Base-by-base conservation (phyloP, 1,284 basidiomycete genomes). In the Malassezia psittaci region DNA sequence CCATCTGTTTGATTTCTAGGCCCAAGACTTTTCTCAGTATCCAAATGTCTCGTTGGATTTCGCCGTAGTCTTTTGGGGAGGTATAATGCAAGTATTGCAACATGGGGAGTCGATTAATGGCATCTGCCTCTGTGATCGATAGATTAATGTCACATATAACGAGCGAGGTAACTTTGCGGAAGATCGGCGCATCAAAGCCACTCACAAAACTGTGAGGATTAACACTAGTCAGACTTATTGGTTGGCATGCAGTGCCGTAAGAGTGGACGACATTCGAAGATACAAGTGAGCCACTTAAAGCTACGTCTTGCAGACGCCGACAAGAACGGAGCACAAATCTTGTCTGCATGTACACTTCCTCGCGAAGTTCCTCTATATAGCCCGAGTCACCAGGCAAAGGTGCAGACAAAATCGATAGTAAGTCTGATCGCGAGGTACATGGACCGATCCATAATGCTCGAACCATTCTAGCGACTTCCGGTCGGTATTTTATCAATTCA, bases 241-340 rank as follows among this genome's bases (percentile, higher is more conserved):
- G 72, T 55, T 72, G 68, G 49, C 68, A 74, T 3, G 67, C 65
- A 10, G 69, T 66, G 15, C 72, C 72, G 51, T 71, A 74, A 12
- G 60, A 62, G 18, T 57, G 50, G 0, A 69, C 68, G 3, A 64
- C 57, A 12, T 68, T 60, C n/a, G 58, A 32, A 6, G 62, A 62
- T 8, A 70, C 46, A 33, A 74, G 57, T 40, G 65, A 64, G 5
- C 70, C 70, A 5, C 65, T 64, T 3, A 74, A 59, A 6, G 70
- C 69, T 0, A 74, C 62, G 33, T 72, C 65, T 10, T 60, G 48
- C 3, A 72, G 54, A 18, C 65, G 62, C 3, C 70, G 58, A 46
- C 69, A 74, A 10, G 63, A 51, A 3, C 72, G 60, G 21, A 74
- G 54, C 3, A 74, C 61, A 7, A 46, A 44, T 6, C 67, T 58